A percentile compares a stretch with the other conserved stretches of the same genome.
Evolutionary conservation across 441 rosid genomes (phyloP).

Genomic region (Monsonia emarginata): DNA sequence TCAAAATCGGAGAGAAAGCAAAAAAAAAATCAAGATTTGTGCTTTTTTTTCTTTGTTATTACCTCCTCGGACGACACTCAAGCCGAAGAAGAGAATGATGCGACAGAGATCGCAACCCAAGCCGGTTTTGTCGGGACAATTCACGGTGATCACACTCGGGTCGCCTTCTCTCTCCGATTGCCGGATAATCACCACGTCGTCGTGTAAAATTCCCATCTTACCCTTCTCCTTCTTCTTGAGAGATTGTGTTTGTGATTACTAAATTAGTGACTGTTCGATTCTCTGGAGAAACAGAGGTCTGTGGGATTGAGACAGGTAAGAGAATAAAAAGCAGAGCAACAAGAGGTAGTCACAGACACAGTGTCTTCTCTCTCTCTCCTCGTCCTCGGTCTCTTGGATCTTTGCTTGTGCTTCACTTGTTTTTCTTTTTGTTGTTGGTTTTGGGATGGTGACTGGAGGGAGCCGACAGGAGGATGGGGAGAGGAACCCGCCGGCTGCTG

Average conservation of each 20-base stretch:
- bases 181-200: constrained; percentile 69
- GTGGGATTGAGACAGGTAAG: too few relatives aligned
- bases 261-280: neutral
- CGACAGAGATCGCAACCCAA: constrained; percentile 85
- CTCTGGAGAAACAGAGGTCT: neutral
- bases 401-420: neutral
- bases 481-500: constrained; percentile 31
- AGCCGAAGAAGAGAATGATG: constrained; percentile 79
- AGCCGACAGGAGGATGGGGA: constrained; percentile 46
- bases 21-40: too few relatives aligned
- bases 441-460: constrained; percentile 28
- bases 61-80: constrained; percentile 83
- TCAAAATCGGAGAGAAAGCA: neutral
- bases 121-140: constrained; percentile 95
- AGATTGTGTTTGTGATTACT: too few relatives aligned
- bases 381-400: neutral
- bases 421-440: neutral
- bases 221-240: too few relatives aligned
- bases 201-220: constrained; percentile 60
- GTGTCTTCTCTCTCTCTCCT: neutral
- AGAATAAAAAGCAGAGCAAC: too few relatives aligned
- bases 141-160: constrained; percentile 58
- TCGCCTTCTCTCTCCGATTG: constrained; percentile 66
- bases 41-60: neutral
- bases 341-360: too few relatives aligned